A percentile compares a stretch with the other conserved stretches of the same genome.
Conservation (phyloP, 2,329 filamentous ascomycete genomes). For the Fusarium sterilihyphosum region DNA sequence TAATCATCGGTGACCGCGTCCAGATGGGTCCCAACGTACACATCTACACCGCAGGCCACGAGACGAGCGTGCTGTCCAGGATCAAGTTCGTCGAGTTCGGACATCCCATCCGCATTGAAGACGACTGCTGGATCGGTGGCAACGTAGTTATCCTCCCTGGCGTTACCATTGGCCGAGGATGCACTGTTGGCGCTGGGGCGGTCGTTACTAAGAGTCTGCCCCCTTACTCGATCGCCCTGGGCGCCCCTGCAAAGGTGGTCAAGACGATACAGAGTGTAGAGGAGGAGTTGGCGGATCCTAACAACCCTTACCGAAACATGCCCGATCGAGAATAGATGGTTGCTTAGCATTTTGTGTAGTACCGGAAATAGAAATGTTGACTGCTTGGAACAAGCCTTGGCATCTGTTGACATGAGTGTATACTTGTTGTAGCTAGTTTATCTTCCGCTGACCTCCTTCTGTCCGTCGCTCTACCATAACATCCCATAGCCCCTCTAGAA, state of each 20-base stretch:
- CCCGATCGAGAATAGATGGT: slow-evolving; percentile 34
- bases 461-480: rapidly evolving
- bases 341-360: neutral
- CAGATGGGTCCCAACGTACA: slow-evolving; percentile 77
- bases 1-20: slow-evolving; percentile 75
- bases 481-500: neutral
- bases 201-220: slow-evolving; percentile 62
- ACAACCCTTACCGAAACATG: slow-evolving; percentile 42
- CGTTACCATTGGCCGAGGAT: slow-evolving; percentile 62
- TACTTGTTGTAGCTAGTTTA: neutral
- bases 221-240: slow-evolving; percentile 59
- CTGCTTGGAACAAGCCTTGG: too few species aligned
- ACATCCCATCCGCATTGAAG: slow-evolving; percentile 57
- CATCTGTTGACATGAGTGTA: neutral
- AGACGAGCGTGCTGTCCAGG: slow-evolving; percentile 66
- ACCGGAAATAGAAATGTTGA: neutral
- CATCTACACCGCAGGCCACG: slow-evolving; percentile 77
- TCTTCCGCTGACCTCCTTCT: neutral
- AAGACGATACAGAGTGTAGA: slow-evolving; percentile 56
- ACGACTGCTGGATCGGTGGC: slow-evolving; percentile 67
- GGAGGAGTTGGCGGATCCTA: slow-evolving; percentile 41
- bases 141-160: slow-evolving; percentile 61
- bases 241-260: slow-evolving; percentile 59
- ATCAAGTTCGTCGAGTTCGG: slow-evolving; percentile 60
- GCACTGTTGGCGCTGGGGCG: slow-evolving; percentile 60